A percentile compares a stretch with the other conserved stretches of the same genome.
These are phyloP conservation scores for Tolypocladium paradoxum DNA, from an alignment of 2,329 filamentous ascomycete genomes.

Conservation along the genomic window DNA sequence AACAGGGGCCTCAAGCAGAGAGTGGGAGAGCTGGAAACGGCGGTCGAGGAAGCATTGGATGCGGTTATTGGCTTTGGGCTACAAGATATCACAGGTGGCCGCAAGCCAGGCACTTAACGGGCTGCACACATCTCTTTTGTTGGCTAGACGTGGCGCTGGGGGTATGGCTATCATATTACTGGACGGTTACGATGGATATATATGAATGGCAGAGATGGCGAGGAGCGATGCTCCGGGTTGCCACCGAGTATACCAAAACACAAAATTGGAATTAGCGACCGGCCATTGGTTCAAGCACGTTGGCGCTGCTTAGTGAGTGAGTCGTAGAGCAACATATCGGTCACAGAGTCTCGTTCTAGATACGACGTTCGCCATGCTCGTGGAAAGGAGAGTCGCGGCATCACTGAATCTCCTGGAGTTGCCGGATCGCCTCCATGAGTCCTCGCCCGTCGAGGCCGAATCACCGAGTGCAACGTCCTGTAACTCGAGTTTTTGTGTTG, in stretches of 20 bases:
- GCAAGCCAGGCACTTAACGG: not conserved
- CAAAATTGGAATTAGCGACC: slow-evolving; percentile 1
- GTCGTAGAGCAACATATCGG: not conserved
- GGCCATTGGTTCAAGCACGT: too few relatives aligned
- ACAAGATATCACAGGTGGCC: slow-evolving; percentile 8
- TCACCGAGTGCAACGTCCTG: not conserved
- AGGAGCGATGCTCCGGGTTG: not conserved
- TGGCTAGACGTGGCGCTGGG: not conserved
- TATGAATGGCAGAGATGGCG: not conserved
- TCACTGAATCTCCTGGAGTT: not conserved
- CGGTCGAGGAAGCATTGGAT: slow-evolving; percentile 51
- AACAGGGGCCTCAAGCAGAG: slow-evolving; percentile 50
- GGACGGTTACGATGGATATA: not conserved
- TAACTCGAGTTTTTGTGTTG: not conserved
- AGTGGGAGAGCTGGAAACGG: slow-evolving; percentile 47
- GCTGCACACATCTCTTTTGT: not conserved
- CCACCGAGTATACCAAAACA: not conserved
- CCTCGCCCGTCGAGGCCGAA: not conserved
- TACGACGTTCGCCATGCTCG: too few relatives aligned
- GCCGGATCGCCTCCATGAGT: too few relatives aligned
- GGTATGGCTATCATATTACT: not conserved
- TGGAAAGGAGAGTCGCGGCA: not conserved
- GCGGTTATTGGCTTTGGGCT: slow-evolving; percentile 45
- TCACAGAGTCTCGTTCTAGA: not conserved
- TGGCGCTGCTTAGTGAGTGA: not conserved